Base-by-base conservation (phyloP, 768 basidiomycete species). In the Boletus barrowsii region DNA sequence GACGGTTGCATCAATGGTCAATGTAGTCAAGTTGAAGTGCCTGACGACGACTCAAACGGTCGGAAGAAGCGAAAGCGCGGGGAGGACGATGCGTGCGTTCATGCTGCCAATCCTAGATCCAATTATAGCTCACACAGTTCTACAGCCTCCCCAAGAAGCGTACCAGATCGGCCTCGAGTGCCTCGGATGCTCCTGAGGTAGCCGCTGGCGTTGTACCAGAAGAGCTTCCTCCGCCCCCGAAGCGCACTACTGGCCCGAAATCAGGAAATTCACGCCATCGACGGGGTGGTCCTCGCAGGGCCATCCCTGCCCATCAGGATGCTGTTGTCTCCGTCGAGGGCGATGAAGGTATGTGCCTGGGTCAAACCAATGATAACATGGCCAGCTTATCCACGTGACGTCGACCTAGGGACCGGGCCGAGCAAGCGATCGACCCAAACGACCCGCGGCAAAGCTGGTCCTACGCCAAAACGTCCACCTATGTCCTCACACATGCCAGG, bases 51-150 rank as follows among this genome's bases (percentile, higher is more conserved):
- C 22, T 68, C 67, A 0, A 70, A 62, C 42, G 76, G 68, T 53
- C 80, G 79, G 55, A 83, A 84, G 62, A 92, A 91, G 71, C 80
- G 90, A 66, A 92, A 91, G 69, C 81, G 90, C 47, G 74, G 72
- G 29, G 88, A 88, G 24, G 88, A 89, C 47, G 89, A 90, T 61
- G 67, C 67, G 89, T 90, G 59, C 70, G 86, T 77, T 37, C 45
- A 42, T 35, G 40, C 8, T 24, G 10, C 42, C 42, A 18, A 24
- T 43, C 26, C 6, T 42, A 30, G 8, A 42, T 42, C 56, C 18
- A 26, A 52, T 22, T 43, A 45, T 40, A 26, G 32, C 62, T 62
- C 46, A 68, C 49, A 17, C 54, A 33, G 15, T 18, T 33, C 37
- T 61, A 14, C 64, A 85, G 82, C 53, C 67, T 62, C 39, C 70